Conservation (phyloP, 2,329 filamentous ascomycete genomes). For the Fusarium nematophilum region DNA sequence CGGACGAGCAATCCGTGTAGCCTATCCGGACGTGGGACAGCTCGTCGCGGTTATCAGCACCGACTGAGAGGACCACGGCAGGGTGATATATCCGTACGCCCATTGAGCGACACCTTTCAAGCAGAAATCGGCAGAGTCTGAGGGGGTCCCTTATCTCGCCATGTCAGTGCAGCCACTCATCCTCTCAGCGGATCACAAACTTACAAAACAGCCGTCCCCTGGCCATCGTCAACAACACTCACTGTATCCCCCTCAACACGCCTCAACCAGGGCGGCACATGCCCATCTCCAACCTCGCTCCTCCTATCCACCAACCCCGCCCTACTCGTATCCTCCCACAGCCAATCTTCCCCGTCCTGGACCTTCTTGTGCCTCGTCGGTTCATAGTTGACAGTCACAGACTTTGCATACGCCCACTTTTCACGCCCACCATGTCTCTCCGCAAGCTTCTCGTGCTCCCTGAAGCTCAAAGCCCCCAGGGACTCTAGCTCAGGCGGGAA, state of each 20-base stretch:
- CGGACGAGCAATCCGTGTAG: conserved; percentile 55
- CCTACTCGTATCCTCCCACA: conserved; percentile 72
- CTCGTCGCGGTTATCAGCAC: conserved; percentile 60
- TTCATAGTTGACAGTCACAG: conserved; percentile 67
- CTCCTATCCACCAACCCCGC: conserved; percentile 58
- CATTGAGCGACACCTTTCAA: conserved; percentile 64
- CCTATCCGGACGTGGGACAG: conserved; percentile 65
- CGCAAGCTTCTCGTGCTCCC: conserved; percentile 74
- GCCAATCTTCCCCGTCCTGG: conserved; percentile 71
- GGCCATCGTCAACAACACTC: conserved; percentile 70
- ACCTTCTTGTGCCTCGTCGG: conserved; percentile 47
- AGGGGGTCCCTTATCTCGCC: conserved; percentile 67
- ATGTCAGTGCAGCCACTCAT: conserved; percentile 2
- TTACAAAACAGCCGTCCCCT: conserved; percentile 73
- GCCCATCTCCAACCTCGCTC: conserved; percentile 46
- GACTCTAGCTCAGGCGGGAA: conserved; percentile 67
- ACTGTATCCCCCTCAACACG: conserved; percentile 64
- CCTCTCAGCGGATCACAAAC: conserved; percentile 43
- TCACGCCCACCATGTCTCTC: conserved; percentile 65
- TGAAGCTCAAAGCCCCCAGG: conserved; percentile 75
- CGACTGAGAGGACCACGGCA: conserved; percentile 64
- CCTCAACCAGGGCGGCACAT: conserved; percentile 46
- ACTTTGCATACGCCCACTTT: conserved; percentile 63
- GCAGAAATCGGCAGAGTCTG: conserved; percentile 72
- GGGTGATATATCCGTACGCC: conserved; percentile 77